Evolutionary conservation across 2,329 filamentous ascomycete species (phyloP).

Genomic region (Fusarium sp.): DNA sequence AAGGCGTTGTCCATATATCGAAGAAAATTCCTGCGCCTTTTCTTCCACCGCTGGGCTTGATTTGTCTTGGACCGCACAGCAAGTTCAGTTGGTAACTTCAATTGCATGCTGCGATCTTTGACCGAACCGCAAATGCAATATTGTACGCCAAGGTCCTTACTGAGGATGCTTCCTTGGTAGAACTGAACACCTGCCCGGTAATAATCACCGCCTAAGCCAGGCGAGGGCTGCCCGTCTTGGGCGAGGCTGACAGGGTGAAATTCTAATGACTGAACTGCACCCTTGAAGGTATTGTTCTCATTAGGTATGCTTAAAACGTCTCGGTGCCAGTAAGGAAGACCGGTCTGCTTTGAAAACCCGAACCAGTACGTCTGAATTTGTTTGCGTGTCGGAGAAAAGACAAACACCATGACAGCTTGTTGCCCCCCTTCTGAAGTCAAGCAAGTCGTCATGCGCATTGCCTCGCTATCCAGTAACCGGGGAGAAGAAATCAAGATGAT

Average conservation of each 20-base stretch:
- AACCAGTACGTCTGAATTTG: conserved; percentile 54
- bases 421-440: conserved; percentile 36
- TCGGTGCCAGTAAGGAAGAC: conserved; percentile 53
- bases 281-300: neutral
- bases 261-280: conserved; percentile 43
- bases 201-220: conserved; percentile 48
- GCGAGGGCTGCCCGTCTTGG: conserved; percentile 1
- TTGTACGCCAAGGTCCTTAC: conserved; percentile 56
- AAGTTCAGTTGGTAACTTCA: conserved; percentile 46
- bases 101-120: conserved; percentile 37
- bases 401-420: conserved; percentile 47
- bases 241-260: conserved; percentile 46
- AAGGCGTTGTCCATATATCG: conserved; percentile 48
- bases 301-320: conserved; percentile 48
- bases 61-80: conserved; percentile 43
- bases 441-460: conserved; percentile 47
- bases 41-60: conserved; percentile 45
- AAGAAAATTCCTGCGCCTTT: conserved; percentile 45
- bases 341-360: conserved; percentile 29
- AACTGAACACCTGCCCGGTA: conserved; percentile 53
- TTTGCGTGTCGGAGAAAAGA: conserved; percentile 48
- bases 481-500: conserved; percentile 46
- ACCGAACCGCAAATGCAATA: conserved; percentile 52
- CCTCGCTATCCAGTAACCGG: conserved; percentile 44
- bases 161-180: conserved; percentile 60